These are phyloP conservation scores for Trichaptum fuscoviolaceum DNA, from an alignment of 768 basidiomycete genomes.

Conservation along the genomic window DNA sequence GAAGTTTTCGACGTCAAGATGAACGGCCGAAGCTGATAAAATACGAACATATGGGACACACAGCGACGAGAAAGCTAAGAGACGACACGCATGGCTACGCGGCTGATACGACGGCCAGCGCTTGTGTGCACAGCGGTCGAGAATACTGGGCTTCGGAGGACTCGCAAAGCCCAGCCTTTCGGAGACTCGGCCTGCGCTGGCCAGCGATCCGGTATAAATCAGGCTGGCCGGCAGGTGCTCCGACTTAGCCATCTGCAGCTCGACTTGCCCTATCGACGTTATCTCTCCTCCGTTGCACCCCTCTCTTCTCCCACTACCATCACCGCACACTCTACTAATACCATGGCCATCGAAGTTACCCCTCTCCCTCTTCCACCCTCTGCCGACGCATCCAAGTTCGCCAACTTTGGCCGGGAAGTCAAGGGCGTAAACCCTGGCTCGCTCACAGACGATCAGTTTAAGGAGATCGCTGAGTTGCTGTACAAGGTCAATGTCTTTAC, in stretches of 20 bases:
- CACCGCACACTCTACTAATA: slow-evolving; percentile 5
- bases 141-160: not conserved
- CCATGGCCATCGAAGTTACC: slow-evolving; percentile 62
- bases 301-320: slow-evolving; percentile 9
- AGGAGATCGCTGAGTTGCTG: slow-evolving; percentile 62
- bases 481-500: slow-evolving; percentile 55
- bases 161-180: not conserved
- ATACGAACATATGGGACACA: not conserved
- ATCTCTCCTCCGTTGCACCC: slow-evolving; percentile 1
- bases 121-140: not conserved
- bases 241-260: no score
- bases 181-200: not conserved
- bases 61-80: not conserved
- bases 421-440: slow-evolving; percentile 64
- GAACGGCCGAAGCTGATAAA: not conserved
- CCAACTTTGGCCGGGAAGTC: slow-evolving; percentile 72
- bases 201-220: not conserved
- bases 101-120: not conserved
- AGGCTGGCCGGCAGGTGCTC: not conserved
- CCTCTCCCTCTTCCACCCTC: slow-evolving; percentile 70
- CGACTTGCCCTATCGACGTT: not conserved
- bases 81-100: not conserved
- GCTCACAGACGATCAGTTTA: slow-evolving; percentile 55
- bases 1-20: not conserved
- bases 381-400: slow-evolving; percentile 62